phyloP scores from a whole-genome alignment of 106 monocot species.

The Dendrobium catenatum region DNA sequence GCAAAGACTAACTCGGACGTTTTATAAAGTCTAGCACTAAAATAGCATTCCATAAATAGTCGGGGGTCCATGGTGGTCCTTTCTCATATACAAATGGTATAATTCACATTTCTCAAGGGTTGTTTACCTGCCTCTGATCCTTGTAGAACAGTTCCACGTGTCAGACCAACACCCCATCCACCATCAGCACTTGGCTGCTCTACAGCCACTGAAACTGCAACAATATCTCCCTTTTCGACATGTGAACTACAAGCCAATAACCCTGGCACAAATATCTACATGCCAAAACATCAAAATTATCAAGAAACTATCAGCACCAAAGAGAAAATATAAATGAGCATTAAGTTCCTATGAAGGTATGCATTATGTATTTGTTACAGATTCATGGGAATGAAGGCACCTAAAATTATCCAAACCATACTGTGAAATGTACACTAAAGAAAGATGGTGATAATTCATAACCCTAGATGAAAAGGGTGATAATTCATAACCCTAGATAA shows the following conservation, averaged over 20 bases:
- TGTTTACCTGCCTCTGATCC: slow-evolving; percentile 57
- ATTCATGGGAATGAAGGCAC: not conserved
- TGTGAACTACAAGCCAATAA: slow-evolving; percentile 94
- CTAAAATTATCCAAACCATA: not conserved
- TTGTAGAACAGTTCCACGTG: slow-evolving; percentile 76
- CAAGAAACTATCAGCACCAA: not conserved
- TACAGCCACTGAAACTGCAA: slow-evolving; percentile 83
- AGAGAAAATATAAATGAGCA: not conserved
- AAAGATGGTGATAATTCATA: not conserved
- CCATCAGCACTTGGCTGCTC: slow-evolving; percentile 57
- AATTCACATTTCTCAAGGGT: not conserved
- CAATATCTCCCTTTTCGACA: slow-evolving; percentile 87
- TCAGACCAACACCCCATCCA: slow-evolving; percentile 77
- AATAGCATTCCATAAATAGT: too few relatives aligned
- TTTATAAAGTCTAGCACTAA: too few relatives aligned
- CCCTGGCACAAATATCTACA: slow-evolving; percentile 90
- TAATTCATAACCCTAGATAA: too few relatives aligned
- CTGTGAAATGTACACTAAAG: not conserved
- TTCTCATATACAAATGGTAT: too few relatives aligned
- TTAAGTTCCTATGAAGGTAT: not conserved
- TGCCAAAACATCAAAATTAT: slow-evolving; percentile 2
- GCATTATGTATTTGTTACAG: not conserved
- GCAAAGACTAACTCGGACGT: too few relatives aligned
- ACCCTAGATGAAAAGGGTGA: not conserved
- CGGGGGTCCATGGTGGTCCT: too few relatives aligned